A percentile compares a stretch with the other conserved stretches of the same genome.
These are phyloP conservation scores for Diaporthe vexans DNA, from an alignment of 2,329 filamentous ascomycete species.

Conservation along the genomic window DNA sequence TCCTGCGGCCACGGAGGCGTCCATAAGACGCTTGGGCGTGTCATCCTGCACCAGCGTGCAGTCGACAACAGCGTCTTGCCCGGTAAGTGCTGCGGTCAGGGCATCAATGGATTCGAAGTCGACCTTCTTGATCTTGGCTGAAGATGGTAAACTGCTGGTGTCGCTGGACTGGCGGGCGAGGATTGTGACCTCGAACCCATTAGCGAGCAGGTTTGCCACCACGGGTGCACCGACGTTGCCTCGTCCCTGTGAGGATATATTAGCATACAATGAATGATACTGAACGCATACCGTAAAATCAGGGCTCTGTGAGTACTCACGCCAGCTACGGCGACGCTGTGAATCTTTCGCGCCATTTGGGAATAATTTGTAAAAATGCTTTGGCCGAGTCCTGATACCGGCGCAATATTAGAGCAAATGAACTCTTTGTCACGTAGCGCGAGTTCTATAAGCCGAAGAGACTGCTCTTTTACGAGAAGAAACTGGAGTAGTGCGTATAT, in stretches of 20 bases:
- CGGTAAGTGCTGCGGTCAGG: constrained; percentile 8
- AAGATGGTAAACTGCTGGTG: constrained; percentile 1
- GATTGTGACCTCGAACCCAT: constrained; percentile 4
- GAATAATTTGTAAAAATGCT: neutral
- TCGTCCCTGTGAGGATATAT: neutral
- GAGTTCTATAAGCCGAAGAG: neutral
- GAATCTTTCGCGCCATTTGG: constrained; percentile 2
- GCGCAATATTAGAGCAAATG: neutral
- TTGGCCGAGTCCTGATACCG: neutral
- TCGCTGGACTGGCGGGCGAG: constrained; percentile 20
- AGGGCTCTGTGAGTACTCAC: neutral
- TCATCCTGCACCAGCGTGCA: constrained; percentile 27
- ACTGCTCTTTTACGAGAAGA: accelerated
- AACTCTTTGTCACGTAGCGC: too few species aligned
- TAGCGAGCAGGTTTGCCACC: constrained; percentile 7
- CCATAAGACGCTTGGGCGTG: constrained; percentile 25
- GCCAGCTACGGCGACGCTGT: constrained; percentile 8
- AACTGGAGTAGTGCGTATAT: neutral
- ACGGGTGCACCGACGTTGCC: constrained; percentile 15
- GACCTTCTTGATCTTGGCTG: constrained; percentile 13
- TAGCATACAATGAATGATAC: too few species aligned
- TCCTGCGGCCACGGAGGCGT: constrained; percentile 23
- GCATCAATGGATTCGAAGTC: constrained; percentile 21
- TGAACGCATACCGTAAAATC: too few species aligned
- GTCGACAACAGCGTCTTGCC: constrained; percentile 33